Conservation (phyloP, 2,329 filamentous ascomycete species). For the Phialemoniopsis sp. region DNA sequence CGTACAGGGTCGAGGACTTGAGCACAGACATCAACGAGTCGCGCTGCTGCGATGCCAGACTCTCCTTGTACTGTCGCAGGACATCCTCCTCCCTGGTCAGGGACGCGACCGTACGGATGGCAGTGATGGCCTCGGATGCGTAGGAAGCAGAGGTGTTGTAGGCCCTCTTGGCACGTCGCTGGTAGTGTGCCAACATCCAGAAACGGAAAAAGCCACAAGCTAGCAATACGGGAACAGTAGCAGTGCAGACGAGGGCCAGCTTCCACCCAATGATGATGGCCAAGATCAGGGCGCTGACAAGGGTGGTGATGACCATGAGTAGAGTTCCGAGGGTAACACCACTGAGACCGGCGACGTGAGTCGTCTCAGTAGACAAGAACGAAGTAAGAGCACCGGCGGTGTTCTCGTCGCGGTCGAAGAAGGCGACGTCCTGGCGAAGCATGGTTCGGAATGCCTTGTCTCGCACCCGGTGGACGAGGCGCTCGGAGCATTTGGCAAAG, state of each 20-base stretch:
- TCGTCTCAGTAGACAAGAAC: slow-evolving; percentile 86
- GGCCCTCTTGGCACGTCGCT: slow-evolving; percentile 71
- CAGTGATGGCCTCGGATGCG: slow-evolving; percentile 89
- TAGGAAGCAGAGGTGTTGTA: slow-evolving; percentile 80
- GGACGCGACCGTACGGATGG: slow-evolving; percentile 89
- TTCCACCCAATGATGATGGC: slow-evolving; percentile 36
- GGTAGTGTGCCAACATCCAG: slow-evolving; percentile 66
- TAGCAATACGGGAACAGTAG: slow-evolving; percentile 32
- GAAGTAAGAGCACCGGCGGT: slow-evolving; percentile 84
- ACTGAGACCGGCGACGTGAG: slow-evolving; percentile 81
- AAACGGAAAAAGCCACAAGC: slow-evolving; percentile 49
- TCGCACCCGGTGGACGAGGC: slow-evolving; percentile 77
- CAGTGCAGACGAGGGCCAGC: slow-evolving; percentile 34
- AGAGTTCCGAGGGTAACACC: slow-evolving; percentile 86
- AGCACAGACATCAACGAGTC: slow-evolving; percentile 69
- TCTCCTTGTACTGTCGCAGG: slow-evolving; percentile 62
- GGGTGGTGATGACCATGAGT: slow-evolving; percentile 73
- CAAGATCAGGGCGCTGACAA: slow-evolving; percentile 65
- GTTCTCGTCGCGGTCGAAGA: slow-evolving; percentile 88
- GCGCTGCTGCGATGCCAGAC: slow-evolving; percentile 63
- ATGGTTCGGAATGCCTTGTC: slow-evolving; percentile 81
- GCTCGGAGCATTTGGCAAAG: slow-evolving; percentile 84
- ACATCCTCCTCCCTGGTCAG: slow-evolving; percentile 86
- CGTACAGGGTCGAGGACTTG: slow-evolving; percentile 76
- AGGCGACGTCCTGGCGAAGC: slow-evolving; percentile 87